Evolutionary conservation across 2,329 filamentous ascomycete genomes (phyloP).

Genomic region (Fusarium sp.): DNA sequence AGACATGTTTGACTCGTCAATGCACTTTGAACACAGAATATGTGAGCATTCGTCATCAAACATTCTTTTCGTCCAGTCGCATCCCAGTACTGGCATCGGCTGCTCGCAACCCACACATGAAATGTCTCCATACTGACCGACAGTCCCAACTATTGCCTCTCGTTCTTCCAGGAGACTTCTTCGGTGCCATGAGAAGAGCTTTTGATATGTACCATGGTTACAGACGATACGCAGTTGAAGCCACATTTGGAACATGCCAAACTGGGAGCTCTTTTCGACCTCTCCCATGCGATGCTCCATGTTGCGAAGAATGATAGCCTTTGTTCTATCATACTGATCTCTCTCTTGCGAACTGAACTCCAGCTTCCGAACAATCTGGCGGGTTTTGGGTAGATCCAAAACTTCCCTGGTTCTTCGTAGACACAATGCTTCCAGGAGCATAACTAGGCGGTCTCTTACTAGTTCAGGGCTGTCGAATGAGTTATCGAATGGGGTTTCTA

Average conservation of each 20-base stretch:
- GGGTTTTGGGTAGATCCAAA: not conserved
- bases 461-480: not conserved
- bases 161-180: not conserved
- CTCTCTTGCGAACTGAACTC: not conserved
- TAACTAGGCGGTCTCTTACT: not conserved
- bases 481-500: not conserved
- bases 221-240: slow-evolving; percentile 12
- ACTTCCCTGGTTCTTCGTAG: slow-evolving; percentile 6
- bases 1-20: not conserved
- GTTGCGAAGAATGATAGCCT: not conserved
- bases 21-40: not conserved
- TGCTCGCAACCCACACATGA: slow-evolving; percentile 7
- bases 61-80: not conserved
- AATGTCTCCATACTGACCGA: not conserved
- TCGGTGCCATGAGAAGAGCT: slow-evolving; percentile 2
- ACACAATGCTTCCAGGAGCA: slow-evolving; percentile 4
- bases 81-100: not conserved
- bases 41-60: slow-evolving; percentile 1
- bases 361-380: not conserved
- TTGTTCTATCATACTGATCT: slow-evolving; percentile 2
- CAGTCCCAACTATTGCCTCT: not conserved
- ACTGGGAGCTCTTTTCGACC: slow-evolving; percentile 8
- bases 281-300: slow-evolving; percentile 15
- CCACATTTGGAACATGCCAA: slow-evolving; percentile 13
- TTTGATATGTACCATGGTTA: slow-evolving; percentile 10